These are phyloP conservation scores for Cucurbita ficifolia DNA, from an alignment of 306 rosid species.

Conservation along the genomic window DNA sequence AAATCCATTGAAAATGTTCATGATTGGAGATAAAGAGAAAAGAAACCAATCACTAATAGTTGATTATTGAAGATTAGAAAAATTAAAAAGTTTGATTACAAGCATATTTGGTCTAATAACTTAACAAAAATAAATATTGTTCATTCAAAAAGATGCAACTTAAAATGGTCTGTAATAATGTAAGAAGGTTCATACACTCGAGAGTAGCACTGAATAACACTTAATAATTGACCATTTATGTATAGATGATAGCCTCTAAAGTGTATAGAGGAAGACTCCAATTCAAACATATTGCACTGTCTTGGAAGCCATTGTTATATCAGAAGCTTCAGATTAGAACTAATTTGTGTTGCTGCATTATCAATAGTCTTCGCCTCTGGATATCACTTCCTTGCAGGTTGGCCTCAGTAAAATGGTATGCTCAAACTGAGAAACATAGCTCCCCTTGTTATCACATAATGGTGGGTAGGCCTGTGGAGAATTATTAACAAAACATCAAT, in stretches of 20 bases:
- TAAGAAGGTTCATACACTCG: no score
- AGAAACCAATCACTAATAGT: no score
- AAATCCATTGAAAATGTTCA: no score
- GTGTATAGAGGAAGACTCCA: background rate
- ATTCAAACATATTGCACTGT: background rate
- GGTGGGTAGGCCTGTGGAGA: constrained; percentile 66
- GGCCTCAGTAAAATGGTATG: constrained; percentile 88
- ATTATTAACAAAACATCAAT: background rate
- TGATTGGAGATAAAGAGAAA: no score
- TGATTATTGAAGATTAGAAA: no score
- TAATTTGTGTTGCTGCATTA: background rate
- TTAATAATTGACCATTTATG: no score
- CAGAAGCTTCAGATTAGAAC: background rate
- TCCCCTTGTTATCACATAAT: constrained; percentile 72
- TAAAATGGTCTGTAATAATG: no score
- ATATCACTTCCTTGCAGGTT: constrained; percentile 94
- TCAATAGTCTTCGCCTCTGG: constrained; percentile 87
- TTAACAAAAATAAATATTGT: no score
- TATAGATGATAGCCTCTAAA: background rate
- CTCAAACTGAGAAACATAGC: constrained; percentile 89
- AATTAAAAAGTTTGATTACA: no score
- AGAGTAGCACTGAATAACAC: no score
- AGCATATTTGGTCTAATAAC: no score
- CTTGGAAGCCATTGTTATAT: background rate
- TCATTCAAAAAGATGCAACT: no score